Percentiles rank a stretch among this genome's conserved stretches.
phyloP scores from a whole-genome alignment of 192 early-diverging fungal species.

The Helicostylum pulchrum region DNA sequence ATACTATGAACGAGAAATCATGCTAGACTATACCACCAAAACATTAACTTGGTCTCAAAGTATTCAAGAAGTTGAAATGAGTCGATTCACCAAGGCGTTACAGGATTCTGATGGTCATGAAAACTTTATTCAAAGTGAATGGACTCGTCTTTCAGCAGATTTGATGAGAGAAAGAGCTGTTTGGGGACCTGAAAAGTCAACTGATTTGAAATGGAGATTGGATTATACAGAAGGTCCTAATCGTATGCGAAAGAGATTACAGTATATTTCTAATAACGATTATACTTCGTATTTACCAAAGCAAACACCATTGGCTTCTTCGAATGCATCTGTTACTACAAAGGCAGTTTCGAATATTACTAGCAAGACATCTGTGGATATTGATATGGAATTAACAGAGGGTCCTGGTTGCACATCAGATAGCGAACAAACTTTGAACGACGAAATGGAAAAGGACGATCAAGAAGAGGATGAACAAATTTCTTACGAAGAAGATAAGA shows the following conservation, averaged over 20 bases:
- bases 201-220: conserved; percentile 45
- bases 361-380: neutral
- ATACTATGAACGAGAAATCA: conserved; percentile 41
- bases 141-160: conserved; percentile 51
- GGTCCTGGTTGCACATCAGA: neutral
- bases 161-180: conserved; percentile 59
- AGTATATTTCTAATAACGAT: conserved; percentile 30
- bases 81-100: conserved; percentile 50
- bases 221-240: conserved; percentile 57
- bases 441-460: conserved; percentile 24
- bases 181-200: conserved; percentile 46
- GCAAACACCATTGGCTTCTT: conserved; percentile 7
- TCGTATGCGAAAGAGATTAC: conserved; percentile 55
- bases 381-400: conserved; percentile 27
- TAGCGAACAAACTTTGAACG: conserved; percentile 2
- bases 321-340: neutral
- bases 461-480: conserved; percentile 46
- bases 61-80: conserved; percentile 57
- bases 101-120: conserved; percentile 59
- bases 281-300: conserved; percentile 41
- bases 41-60: conserved; percentile 51
- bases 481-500: conserved; percentile 64
- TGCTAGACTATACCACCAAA: conserved; percentile 50
- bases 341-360: neutral
- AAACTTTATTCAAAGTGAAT: conserved; percentile 58